phyloP scores from a whole-genome alignment of 768 basidiomycete species.

The Piloderma croceum region DNA sequence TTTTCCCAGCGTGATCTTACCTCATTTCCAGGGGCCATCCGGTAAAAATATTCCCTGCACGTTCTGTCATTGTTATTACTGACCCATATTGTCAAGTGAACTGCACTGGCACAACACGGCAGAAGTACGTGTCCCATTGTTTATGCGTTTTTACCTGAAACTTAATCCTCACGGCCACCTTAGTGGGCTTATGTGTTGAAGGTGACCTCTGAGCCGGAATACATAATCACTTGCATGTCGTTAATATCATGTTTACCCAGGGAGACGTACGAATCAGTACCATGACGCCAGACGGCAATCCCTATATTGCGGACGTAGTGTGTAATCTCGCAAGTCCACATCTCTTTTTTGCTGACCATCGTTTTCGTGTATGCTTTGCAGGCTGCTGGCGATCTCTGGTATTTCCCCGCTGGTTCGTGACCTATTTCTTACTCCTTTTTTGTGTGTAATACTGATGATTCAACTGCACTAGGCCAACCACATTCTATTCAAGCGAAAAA shows the following conservation, averaged over 20 bases:
- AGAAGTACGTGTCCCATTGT: constrained; percentile 15
- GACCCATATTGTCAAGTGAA: constrained; percentile 23
- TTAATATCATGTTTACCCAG: constrained; percentile 11
- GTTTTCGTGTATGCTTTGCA: constrained; percentile 20
- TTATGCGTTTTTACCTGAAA: not conserved
- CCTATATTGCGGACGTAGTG: constrained; percentile 51
- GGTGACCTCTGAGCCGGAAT: constrained; percentile 1
- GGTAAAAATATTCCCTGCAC: constrained; percentile 18
- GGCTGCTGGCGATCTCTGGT: constrained; percentile 48
- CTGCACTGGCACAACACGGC: constrained; percentile 40
- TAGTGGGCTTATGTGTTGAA: constrained; percentile 22
- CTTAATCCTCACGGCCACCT: not conserved
- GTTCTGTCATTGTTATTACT: constrained; percentile 1
- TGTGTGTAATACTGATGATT: too few species aligned
- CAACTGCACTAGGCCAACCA: constrained; percentile 30
- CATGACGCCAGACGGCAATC: constrained; percentile 47
- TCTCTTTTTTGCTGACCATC: not conserved
- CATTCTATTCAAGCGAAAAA: constrained; percentile 53
- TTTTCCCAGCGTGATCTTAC: too few species aligned
- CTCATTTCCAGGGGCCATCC: constrained; percentile 39
- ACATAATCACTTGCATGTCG: not conserved
- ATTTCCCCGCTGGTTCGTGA: constrained; percentile 52
- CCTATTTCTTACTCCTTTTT: too few species aligned
- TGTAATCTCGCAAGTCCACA: constrained; percentile 14
- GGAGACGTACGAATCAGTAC: constrained; percentile 45